A percentile compares a stretch with the other conserved stretches of the same genome.
These are phyloP conservation scores for Wallemia mellicola DNA, from an alignment of 1,284 basidiomycete genomes.

Conservation along the genomic window DNA sequence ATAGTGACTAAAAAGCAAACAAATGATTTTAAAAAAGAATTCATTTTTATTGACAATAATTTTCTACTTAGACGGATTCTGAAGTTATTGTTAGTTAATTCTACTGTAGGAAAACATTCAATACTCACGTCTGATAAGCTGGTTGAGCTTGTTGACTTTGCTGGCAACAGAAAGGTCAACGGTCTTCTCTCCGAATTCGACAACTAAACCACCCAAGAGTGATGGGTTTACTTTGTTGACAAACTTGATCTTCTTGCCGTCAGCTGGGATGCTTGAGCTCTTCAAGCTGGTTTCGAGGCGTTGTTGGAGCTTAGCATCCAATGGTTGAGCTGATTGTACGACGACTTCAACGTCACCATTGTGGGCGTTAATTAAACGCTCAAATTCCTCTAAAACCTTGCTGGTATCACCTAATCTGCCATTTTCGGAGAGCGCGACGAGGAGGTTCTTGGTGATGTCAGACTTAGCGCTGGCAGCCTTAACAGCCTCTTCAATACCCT, in stretches of 20 bases:
- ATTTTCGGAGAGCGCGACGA: conserved; percentile 72
- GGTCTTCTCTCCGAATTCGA: conserved; percentile 95
- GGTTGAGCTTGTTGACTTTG: conserved; percentile 81
- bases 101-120: background rate
- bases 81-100: background rate
- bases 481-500: conserved; percentile 31
- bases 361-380: conserved; percentile 62
- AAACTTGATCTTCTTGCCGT: conserved; percentile 57
- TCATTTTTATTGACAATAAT: background rate
- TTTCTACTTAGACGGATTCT: background rate
- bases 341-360: conserved; percentile 76
- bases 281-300: conserved; percentile 57
- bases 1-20: no score
- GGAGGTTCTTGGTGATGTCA: conserved; percentile 70
- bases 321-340: conserved; percentile 58
- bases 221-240: conserved; percentile 71
- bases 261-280: conserved; percentile 47
- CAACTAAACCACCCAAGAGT: conserved; percentile 60
- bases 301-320: conserved; percentile 34
- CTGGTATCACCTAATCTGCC: conserved; percentile 56
- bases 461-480: conserved; percentile 29
- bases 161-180: conserved; percentile 80
- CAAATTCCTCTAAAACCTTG: conserved; percentile 73
- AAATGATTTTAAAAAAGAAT: no score
- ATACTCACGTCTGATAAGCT: conserved; percentile 37